A percentile compares a stretch with the other conserved stretches of the same genome.
Conservation (phyloP, 2,329 filamentous ascomycete genomes). For the Exophiala lecanii-corni region DNA sequence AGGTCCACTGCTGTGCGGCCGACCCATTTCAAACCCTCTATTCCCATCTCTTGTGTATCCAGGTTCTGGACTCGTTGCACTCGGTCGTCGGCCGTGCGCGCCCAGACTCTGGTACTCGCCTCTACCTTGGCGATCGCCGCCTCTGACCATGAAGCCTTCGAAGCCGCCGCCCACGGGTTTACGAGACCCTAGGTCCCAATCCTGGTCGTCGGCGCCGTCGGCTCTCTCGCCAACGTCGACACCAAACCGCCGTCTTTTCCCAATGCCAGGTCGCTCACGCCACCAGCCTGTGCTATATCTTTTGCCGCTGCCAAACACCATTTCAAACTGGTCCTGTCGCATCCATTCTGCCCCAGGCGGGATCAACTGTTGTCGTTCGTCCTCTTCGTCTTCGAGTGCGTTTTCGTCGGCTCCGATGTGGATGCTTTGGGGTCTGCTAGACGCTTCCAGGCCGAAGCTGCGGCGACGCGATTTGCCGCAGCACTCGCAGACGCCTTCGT, state of each 20-base stretch:
- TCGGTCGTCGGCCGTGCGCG: neutral
- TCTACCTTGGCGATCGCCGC: conserved; percentile 17
- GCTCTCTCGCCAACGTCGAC: conserved; percentile 22
- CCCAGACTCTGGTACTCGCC: conserved; percentile 17
- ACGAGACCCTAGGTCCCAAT: conserved; percentile 20
- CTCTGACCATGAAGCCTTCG: conserved; percentile 16
- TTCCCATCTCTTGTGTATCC: neutral
- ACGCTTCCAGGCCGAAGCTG: conserved; percentile 13
- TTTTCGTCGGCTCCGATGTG: conserved; percentile 19
- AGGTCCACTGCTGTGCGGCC: neutral
- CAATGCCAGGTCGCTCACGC: conserved; percentile 15
- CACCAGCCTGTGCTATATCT: conserved; percentile 27
- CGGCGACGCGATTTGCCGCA: conserved; percentile 25
- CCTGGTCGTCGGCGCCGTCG: conserved; percentile 22
- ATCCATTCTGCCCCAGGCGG: conserved; percentile 24
- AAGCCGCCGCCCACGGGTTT: conserved; percentile 14
- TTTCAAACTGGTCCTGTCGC: conserved; percentile 14
- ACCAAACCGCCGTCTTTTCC: conserved; percentile 22
- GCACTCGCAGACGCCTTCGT: conserved; percentile 25
- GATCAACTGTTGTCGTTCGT: conserved; percentile 20
- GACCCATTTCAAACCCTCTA: neutral
- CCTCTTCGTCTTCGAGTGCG: conserved; percentile 7
- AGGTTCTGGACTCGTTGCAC: neutral
- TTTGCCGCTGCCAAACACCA: conserved; percentile 18
- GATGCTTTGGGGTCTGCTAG: conserved; percentile 16